phyloP scores from a whole-genome alignment of 768 basidiomycete genomes.

The Phanerodontia chrysosporium region DNA sequence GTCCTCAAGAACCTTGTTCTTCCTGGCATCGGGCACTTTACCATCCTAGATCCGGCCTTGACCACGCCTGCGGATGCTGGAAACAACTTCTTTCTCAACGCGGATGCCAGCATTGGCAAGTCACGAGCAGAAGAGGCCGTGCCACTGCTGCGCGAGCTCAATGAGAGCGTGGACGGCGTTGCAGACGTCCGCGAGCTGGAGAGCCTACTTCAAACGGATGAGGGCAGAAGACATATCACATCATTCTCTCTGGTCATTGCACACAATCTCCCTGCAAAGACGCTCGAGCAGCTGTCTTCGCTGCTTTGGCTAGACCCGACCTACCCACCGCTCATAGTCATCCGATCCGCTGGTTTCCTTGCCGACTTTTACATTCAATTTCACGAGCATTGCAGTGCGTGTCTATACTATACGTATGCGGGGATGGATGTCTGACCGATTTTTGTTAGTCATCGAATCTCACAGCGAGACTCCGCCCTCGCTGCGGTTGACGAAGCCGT shows the following conservation, averaged over 20 bases:
- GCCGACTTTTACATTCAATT: slow-evolving; percentile 88
- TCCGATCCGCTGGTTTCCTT: slow-evolving; percentile 85
- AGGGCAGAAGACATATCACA: slow-evolving; percentile 17
- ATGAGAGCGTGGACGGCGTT: slow-evolving; percentile 76
- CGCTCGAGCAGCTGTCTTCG: slow-evolving; percentile 55
- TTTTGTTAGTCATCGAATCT: slow-evolving; percentile 71
- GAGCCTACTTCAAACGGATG: slow-evolving; percentile 15
- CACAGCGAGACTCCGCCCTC: slow-evolving; percentile 70
- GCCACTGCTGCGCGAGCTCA: slow-evolving; percentile 75
- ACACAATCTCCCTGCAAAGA: slow-evolving; percentile 63
- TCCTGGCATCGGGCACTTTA: slow-evolving; percentile 94
- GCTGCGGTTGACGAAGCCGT: slow-evolving; percentile 85
- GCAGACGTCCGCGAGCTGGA: slow-evolving; percentile 46
- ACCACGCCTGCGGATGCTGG: slow-evolving; percentile 79
- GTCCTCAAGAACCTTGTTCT: slow-evolving; percentile 95
- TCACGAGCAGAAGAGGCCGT: slow-evolving; percentile 78
- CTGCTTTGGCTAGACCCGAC: slow-evolving; percentile 65
- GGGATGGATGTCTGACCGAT: background rate
- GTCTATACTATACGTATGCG: background rate
- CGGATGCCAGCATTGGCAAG: slow-evolving; percentile 70
- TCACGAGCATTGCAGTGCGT: slow-evolving; percentile 76
- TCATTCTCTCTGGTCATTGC: slow-evolving; percentile 68
- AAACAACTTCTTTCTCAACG: slow-evolving; percentile 94
- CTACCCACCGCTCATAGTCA: slow-evolving; percentile 65
- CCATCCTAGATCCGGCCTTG: slow-evolving; percentile 67